phyloP scores from a whole-genome alignment of 1,284 basidiomycete species.

The Heterobasidion occidentale region DNA sequence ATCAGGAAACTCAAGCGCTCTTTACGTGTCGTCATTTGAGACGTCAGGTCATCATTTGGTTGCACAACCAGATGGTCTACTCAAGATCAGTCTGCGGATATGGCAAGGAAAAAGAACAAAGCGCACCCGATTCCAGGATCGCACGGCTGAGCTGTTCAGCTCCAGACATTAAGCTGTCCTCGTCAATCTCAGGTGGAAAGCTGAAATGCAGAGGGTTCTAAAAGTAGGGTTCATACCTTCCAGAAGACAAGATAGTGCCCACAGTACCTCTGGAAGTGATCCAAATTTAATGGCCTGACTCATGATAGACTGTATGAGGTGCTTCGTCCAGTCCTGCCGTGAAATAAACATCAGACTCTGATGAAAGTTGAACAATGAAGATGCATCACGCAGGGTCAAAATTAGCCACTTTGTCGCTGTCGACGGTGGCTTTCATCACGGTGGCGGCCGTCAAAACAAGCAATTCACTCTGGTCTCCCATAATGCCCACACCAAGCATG shows the following conservation, averaged over 20 bases:
- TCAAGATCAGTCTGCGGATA: background rate
- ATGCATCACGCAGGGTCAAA: constrained; percentile 50
- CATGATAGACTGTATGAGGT: constrained; percentile 77
- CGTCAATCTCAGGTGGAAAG: constrained; percentile 71
- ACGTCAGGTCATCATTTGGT: constrained; percentile 72
- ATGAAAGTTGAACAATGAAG: background rate
- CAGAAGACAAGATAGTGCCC: background rate
- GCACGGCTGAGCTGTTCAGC: constrained; percentile 72
- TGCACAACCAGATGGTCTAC: constrained; percentile 69
- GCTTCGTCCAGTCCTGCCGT: constrained; percentile 47
- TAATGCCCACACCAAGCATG: constrained; percentile 60
- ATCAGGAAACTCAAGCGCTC: constrained; percentile 78
- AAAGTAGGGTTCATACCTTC: background rate
- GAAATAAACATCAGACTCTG: background rate
- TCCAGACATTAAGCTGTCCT: constrained; percentile 74
- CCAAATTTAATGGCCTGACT: constrained; percentile 86
- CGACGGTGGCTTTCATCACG: constrained; percentile 58
- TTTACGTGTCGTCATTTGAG: constrained; percentile 73
- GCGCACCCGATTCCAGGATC: constrained; percentile 64
- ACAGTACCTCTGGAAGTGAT: constrained; percentile 48
- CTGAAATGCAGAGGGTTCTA: constrained; percentile 85
- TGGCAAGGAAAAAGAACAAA: background rate
- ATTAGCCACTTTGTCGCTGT: constrained; percentile 48
- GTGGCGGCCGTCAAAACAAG: constrained; percentile 59
- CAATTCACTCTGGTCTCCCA: constrained; percentile 40